A percentile compares a stretch with the other conserved stretches of the same genome.
Evolutionary conservation across 2,329 filamentous ascomycete genomes (phyloP).

Genomic region (Beauveria pseudobassiana): DNA sequence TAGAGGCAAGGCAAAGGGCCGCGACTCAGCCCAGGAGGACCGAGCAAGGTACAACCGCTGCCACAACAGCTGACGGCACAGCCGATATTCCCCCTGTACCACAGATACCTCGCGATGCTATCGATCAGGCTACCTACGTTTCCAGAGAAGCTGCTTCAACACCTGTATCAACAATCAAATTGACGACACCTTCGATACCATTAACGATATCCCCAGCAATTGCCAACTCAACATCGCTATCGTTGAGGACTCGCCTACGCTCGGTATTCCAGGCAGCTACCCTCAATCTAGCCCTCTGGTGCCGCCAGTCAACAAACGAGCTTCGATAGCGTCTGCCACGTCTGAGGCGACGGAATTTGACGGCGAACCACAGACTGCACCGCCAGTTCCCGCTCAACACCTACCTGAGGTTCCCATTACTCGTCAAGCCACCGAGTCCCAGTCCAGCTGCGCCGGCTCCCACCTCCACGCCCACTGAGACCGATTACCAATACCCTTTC

Average conservation of each 20-base stretch:
- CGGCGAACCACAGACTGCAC: slow-evolving; percentile 58
- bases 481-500: slow-evolving; percentile 45
- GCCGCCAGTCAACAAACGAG: slow-evolving; percentile 41
- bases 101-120: slow-evolving; percentile 5
- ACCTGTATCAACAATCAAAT: not conserved
- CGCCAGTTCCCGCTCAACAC: slow-evolving; percentile 30
- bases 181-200: not conserved
- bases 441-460: slow-evolving; percentile 14
- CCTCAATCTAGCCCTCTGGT: slow-evolving; percentile 32
- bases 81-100: slow-evolving; percentile 4
- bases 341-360: slow-evolving; percentile 67
- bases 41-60: slow-evolving; percentile 15
- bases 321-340: slow-evolving; percentile 50
- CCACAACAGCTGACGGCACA: not conserved
- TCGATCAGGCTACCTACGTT: not conserved
- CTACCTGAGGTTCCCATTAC: slow-evolving; percentile 20
- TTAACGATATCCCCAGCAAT: slow-evolving; percentile 13
- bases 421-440: slow-evolving; percentile 23
- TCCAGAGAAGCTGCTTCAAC: not conserved
- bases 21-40: slow-evolving; percentile 40
- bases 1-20: slow-evolving; percentile 45
- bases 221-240: not conserved
- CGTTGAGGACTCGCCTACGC: slow-evolving; percentile 51
- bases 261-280: slow-evolving; percentile 60
- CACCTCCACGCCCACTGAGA: slow-evolving; percentile 21